phyloP scores from a whole-genome alignment of 192 early-diverging fungal genomes.

The Chytriomyces sp. region DNA sequence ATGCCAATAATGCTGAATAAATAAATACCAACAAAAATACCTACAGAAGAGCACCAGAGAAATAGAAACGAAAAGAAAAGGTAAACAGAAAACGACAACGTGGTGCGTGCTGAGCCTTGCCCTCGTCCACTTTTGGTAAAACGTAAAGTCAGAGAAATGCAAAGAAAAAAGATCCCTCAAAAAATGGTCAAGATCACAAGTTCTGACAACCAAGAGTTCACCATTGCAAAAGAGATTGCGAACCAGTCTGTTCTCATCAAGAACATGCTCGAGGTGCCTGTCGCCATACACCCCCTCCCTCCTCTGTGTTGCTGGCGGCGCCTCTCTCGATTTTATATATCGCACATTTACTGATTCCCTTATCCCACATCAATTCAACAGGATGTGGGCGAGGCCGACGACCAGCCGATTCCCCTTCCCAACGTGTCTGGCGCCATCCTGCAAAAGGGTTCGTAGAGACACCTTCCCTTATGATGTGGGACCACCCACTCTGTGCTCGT shows the following conservation, averaged over 20 bases:
- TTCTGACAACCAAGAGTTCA: slow-evolving; percentile 60
- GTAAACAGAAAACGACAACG: neutral
- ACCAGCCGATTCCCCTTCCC: slow-evolving; percentile 79
- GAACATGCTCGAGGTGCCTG: slow-evolving; percentile 64
- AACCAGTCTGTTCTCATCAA: slow-evolving; percentile 65
- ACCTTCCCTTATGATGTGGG: too few species aligned
- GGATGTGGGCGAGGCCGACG: slow-evolving; percentile 49
- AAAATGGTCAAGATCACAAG: slow-evolving; percentile 59
- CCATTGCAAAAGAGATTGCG: slow-evolving; percentile 61
- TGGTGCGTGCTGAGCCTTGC: neutral
- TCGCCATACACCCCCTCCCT: neutral
- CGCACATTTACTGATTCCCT: too few species aligned
- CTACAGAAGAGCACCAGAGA: neutral
- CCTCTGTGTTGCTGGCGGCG: neutral
- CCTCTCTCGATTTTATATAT: too few species aligned
- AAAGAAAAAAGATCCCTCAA: neutral
- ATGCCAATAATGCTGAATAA: neutral
- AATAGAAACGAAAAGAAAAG: neutral
- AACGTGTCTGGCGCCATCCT: slow-evolving; percentile 90
- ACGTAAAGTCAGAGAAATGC: neutral
- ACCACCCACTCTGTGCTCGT: too few species aligned
- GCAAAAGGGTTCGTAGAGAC: slow-evolving; percentile 55
- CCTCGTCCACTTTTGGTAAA: neutral
- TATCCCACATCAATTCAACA: neutral
- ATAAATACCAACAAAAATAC: neutral